Percentiles rank a stretch among this genome's conserved stretches.
phyloP scores from a whole-genome alignment of 179 eudicot species.

The Spergularia azorica region DNA sequence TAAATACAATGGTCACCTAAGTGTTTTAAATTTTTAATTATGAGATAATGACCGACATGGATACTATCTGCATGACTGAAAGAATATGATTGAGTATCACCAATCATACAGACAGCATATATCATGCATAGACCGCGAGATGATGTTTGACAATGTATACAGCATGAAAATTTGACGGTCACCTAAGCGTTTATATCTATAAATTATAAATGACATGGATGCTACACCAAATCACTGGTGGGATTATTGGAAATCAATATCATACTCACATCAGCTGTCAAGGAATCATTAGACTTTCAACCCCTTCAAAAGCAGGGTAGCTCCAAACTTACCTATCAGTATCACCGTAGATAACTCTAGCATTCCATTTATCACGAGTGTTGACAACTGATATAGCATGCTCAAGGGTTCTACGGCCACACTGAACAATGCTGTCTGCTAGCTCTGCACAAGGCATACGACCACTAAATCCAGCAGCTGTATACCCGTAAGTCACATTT shows the following conservation, averaged over 20 bases:
- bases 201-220: neutral
- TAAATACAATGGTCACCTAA: constrained; percentile 1
- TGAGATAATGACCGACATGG: neutral
- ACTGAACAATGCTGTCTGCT: constrained; percentile 98
- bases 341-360: constrained; percentile 93
- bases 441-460: constrained; percentile 99
- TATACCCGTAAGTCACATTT: constrained; percentile 95
- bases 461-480: constrained; percentile 99
- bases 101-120: no score
- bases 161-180: neutral
- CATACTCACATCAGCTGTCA: neutral
- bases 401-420: constrained; percentile 96
- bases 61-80: neutral
- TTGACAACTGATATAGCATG: constrained; percentile 80
- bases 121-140: no score
- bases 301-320: neutral
- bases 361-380: constrained; percentile 75
- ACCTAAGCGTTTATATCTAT: neutral
- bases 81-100: no score
- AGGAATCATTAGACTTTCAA: neutral
- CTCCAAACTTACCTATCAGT: constrained; percentile 72
- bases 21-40: neutral
- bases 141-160: neutral
- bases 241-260: neutral
- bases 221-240: neutral